A percentile compares a stretch with the other conserved stretches of the same genome.
Evolutionary conservation across 352 stramenopile species (phyloP).

Genomic region (Phytophthora sansomeana): DNA sequence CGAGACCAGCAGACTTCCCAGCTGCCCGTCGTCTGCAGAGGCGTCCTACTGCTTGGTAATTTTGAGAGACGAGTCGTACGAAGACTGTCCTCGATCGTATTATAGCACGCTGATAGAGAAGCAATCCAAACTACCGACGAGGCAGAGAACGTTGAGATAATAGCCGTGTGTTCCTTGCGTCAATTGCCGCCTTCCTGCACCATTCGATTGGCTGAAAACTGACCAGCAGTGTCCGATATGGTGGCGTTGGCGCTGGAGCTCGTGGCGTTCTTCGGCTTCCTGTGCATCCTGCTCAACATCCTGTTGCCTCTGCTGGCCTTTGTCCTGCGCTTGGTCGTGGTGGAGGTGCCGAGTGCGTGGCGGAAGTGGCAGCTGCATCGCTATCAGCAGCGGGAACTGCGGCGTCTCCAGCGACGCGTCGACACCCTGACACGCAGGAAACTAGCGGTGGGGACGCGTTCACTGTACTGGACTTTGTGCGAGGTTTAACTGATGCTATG

Average conservation of each 20-base stretch:
- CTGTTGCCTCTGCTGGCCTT: conserved; percentile 42
- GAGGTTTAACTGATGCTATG: not conserved
- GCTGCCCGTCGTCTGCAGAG: conserved; percentile 15
- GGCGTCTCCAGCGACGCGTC: conserved; percentile 41
- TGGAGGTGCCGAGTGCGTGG: conserved; percentile 48
- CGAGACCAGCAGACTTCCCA: conserved; percentile 3
- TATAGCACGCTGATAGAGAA: conserved; percentile 52
- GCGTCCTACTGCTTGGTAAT: conserved; percentile 38
- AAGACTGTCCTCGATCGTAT: conserved; percentile 49
- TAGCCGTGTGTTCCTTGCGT: conserved; percentile 33
- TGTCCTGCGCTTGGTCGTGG: conserved; percentile 35
- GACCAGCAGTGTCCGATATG: conserved; percentile 4
- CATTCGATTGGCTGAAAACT: conserved; percentile 42
- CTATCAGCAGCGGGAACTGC: conserved; percentile 50
- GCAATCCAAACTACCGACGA: conserved; percentile 40
- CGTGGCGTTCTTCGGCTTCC: conserved; percentile 55
- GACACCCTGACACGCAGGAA: conserved; percentile 37
- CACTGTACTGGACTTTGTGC: no score
- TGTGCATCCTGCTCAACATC: conserved; percentile 55
- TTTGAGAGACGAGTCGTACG: conserved; percentile 42
- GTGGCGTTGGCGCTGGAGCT: conserved; percentile 42
- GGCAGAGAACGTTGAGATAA: conserved; percentile 41
- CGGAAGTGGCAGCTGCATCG: conserved; percentile 46
- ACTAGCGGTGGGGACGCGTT: conserved; percentile 20
- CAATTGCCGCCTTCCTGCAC: conserved; percentile 2